Evolutionary conservation across 495 filamentous ascomycete genomes (phyloP), one percentile per base, ranked within the genome.

Genomic region (Hypoxylon cercidicola): DNA sequence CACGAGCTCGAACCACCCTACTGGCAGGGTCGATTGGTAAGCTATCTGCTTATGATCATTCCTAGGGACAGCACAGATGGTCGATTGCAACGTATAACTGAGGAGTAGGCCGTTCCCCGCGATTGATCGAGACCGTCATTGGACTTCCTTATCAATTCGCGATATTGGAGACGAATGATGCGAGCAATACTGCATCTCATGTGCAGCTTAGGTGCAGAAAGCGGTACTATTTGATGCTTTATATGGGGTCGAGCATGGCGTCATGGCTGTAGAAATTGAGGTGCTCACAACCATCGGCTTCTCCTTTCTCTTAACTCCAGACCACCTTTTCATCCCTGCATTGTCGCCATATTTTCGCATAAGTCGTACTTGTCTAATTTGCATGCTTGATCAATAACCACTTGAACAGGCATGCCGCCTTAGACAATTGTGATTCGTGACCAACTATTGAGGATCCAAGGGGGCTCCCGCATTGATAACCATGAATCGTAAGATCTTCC

Each of bases 121-220:
- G 43, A 46, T 43, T 43, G 16, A 65, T 46, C 41, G 46, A 61
- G 21, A 40, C 51, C 53, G 12, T 55, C 54, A 72, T 72, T 72
- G 70, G 70, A 53, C 34, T 57, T 54, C 39, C 49, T 62, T 62
- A 64, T 64, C 58, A 37, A 72, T 72, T 70, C 66, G 70, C 46
- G 62, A 72, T 72, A 55, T 58, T 70, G 54, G 50, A 52, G 55
- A 60, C 62, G 28, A 21, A 72, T 72, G 70, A 62, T 70, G 70
- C 35, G 52, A 69, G 58, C 35, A 46, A 28, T 1, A 45, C 54
- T 56, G 25, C 40, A 9, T 58, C 58, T 15, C 16, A 15, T 6
- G 19, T 56, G 54, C 44, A 47, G 49, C 18, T 46, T 20, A 28
- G 12, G 7, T 28, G 39, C 44, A 23, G 37, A 40, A 41, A 11